Percentiles rank a stretch among this genome's conserved stretches.
Evolutionary conservation across 2,329 filamentous ascomycete species (phyloP).

Genomic region (Colletotrichum sp.): DNA sequence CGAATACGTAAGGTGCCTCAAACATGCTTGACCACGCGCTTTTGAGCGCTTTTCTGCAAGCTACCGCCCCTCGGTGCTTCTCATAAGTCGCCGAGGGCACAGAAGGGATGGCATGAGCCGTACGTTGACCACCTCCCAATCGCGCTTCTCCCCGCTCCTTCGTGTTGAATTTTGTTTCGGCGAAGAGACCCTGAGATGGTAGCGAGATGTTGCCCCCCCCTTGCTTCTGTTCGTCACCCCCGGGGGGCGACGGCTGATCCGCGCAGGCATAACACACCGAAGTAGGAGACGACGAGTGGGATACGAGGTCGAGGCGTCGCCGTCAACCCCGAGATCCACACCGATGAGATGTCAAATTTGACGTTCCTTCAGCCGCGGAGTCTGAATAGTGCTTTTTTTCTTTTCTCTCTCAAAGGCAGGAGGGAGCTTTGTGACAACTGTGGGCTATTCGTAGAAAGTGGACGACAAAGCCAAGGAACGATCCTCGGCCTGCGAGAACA

Average conservation of each 20-base stretch:
- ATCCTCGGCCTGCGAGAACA: not conserved
- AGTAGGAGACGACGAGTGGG: not conserved
- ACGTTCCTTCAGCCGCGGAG: not conserved
- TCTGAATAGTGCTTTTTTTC: not conserved
- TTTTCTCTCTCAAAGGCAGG: not conserved
- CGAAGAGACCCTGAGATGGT: not conserved
- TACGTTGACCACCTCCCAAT: not conserved
- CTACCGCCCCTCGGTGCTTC: not conserved
- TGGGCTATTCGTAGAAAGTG: not conserved
- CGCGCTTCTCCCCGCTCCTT: not conserved
- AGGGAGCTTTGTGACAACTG: not conserved
- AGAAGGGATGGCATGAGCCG: not conserved
- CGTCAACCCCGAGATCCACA: not conserved
- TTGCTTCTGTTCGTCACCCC: not conserved
- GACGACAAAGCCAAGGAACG: not conserved
- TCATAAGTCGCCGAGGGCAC: not conserved
- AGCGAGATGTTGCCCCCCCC: not conserved
- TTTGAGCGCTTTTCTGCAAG: not conserved
- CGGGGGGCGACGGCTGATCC: not conserved
- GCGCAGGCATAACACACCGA: slow-evolving; percentile 7
- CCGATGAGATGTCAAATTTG: not conserved
- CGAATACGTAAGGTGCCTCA: not conserved
- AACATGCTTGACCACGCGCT: not conserved
- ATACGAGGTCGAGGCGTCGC: not conserved
- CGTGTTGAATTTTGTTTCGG: not conserved